Conservation (phyloP, 805 yeast genomes). For the Tetrapisispora iriomotensis region DNA sequence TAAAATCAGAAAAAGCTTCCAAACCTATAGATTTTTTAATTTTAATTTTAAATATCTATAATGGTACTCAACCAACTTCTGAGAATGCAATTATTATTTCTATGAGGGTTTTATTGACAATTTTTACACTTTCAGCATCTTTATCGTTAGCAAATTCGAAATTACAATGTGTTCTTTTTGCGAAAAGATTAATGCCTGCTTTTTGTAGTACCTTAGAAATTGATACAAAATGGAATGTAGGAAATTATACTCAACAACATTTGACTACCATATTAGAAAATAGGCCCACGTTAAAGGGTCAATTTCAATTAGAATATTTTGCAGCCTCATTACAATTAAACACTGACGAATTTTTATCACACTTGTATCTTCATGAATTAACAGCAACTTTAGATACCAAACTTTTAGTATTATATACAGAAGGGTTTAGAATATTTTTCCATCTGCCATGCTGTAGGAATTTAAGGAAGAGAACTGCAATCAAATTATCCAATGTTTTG, state of each 20-base stretch:
- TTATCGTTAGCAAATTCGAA: constrained; percentile 10
- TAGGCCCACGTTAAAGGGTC: constrained; percentile 13
- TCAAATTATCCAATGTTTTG: constrained; percentile 24
- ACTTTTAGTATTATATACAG: constrained; percentile 29
- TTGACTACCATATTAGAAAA: constrained; percentile 11
- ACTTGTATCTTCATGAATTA: constrained; percentile 12
- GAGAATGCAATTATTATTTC: constrained; percentile 21
- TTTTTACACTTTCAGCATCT: constrained; percentile 16
- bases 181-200: constrained; percentile 14
- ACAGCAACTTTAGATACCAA: constrained; percentile 10
- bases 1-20: constrained; percentile 10
- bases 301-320: constrained; percentile 24
- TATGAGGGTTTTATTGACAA: constrained; percentile 13
- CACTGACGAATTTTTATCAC: constrained; percentile 25
- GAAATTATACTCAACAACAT: constrained; percentile 10
- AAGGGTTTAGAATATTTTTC: constrained; percentile 30
- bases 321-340: constrained; percentile 26
- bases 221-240: constrained; percentile 2
- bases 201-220: constrained; percentile 15
- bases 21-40: constrained; percentile 16
- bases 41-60: constrained; percentile 16
- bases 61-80: constrained; percentile 17
- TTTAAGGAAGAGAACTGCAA: constrained; percentile 20
- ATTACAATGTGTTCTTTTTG: constrained; percentile 12
- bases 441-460: constrained; percentile 21